These are phyloP conservation scores for Gracilaria gracilis DNA, from an alignment of 23 red algal genomes.

Conservation along the genomic window DNA sequence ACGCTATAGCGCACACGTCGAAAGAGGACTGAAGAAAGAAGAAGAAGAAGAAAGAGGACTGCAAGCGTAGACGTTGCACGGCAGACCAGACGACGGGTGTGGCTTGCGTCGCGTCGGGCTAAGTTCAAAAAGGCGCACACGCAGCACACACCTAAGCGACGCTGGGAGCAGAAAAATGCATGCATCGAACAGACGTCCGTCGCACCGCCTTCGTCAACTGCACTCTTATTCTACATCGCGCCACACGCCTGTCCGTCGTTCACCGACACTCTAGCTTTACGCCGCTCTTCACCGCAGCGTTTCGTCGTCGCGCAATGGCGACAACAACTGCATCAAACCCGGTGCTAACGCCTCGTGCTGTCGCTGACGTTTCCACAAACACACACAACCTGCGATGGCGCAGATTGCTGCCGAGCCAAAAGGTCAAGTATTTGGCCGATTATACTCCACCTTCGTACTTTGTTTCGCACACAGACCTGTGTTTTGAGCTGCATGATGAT, in stretches of 20 bases:
- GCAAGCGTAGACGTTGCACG: too few species aligned
- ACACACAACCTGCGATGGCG: background rate
- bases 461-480: slow-evolving; percentile 72
- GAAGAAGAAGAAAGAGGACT: too few species aligned
- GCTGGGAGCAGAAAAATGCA: too few species aligned
- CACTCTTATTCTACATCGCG: too few species aligned
- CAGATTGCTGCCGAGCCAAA: slow-evolving; percentile 25
- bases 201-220: too few species aligned
- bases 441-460: slow-evolving; percentile 84
- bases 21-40: too few species aligned
- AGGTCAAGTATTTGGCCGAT: slow-evolving; percentile 71
- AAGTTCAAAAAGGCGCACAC: too few species aligned
- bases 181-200: too few species aligned
- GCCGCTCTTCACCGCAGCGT: background rate
- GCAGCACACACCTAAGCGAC: too few species aligned
- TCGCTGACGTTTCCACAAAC: background rate
- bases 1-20: too few species aligned
- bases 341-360: background rate
- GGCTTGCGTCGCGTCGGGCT: too few species aligned
- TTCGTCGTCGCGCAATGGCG: background rate
- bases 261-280: background rate
- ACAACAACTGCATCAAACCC: background rate
- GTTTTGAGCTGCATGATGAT: slow-evolving; percentile 82
- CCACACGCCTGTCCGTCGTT: background rate
- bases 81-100: too few species aligned